Evolutionary conservation across 345 rosid species (phyloP).

Genomic region (Orychophragmus violaceus): DNA sequence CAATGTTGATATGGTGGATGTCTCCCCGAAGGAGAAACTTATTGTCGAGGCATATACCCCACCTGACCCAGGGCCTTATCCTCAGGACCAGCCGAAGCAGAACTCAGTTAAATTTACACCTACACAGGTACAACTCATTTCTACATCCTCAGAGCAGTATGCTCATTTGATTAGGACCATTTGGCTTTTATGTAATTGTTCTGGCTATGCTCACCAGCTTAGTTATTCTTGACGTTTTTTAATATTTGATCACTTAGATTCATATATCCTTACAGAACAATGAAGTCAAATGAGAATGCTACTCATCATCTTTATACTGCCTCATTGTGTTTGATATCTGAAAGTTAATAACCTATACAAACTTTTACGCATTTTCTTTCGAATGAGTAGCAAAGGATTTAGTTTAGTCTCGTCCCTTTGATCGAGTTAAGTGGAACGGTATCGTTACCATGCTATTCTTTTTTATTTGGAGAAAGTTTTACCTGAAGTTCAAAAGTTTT

Average conservation of each 20-base stretch:
- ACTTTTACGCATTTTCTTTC: background rate
- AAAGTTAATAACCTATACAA: background rate
- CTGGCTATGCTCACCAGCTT: constrained; percentile 1
- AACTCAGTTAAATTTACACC: constrained; percentile 90
- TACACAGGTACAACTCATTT: constrained; percentile 58
- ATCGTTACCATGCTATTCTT: background rate
- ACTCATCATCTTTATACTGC: background rate
- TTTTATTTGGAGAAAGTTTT: background rate
- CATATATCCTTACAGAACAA: background rate
- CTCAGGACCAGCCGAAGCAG: constrained; percentile 97
- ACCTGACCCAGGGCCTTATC: constrained; percentile 97
- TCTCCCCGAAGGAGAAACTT: constrained; percentile 53
- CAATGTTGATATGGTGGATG: constrained; percentile 50
- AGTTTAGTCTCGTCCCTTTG: background rate
- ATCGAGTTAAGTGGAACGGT: background rate
- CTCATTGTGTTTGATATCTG: constrained; percentile 8
- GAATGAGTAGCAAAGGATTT: background rate
- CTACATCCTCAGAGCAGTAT: background rate
- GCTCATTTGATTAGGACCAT: background rate
- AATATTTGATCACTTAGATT: background rate
- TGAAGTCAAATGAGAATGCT: constrained; percentile 6
- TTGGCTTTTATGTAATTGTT: background rate
- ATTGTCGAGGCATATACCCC: constrained; percentile 88
- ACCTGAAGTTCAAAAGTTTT: constrained; percentile 8
- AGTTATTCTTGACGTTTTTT: background rate